phyloP scores from a whole-genome alignment of 768 basidiomycete species.

The Termitomyces titanicus region DNA sequence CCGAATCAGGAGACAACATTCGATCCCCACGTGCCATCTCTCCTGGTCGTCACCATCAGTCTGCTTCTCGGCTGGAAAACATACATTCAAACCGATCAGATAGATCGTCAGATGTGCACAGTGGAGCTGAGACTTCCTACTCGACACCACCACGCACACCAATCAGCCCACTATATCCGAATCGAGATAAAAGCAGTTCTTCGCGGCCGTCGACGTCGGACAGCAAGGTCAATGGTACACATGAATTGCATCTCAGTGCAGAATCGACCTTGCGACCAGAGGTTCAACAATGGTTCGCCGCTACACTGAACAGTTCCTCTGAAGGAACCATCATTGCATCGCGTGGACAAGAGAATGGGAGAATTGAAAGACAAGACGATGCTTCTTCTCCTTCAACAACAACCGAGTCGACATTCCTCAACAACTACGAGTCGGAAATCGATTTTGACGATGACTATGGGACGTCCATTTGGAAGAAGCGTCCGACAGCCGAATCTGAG shows the following conservation, averaged over 20 bases:
- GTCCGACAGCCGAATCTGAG: conserved; percentile 28
- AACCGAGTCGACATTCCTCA: conserved; percentile 9
- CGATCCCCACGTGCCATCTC: conserved; percentile 39
- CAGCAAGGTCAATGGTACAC: conserved; percentile 16
- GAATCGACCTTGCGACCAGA: conserved; percentile 29
- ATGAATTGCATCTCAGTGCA: conserved; percentile 13
- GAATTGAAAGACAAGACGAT: conserved; percentile 2
- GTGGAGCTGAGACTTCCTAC: conserved; percentile 39
- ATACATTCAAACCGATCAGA: conserved; percentile 30
- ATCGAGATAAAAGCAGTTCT: conserved; percentile 27
- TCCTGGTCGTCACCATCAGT: conserved; percentile 31
- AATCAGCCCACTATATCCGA: conserved; percentile 40
- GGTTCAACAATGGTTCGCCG: conserved; percentile 24
- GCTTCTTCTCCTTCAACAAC: conserved; percentile 22
- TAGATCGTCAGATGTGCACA: conserved; percentile 32
- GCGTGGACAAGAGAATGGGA: conserved; percentile 1
- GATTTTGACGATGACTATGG: conserved; percentile 41
- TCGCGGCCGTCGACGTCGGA: conserved; percentile 23
- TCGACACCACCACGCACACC: conserved; percentile 62
- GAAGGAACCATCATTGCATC: conserved; percentile 24
- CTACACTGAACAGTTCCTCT: conserved; percentile 15
- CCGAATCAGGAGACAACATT: conserved; percentile 32
- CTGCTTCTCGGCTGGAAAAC: conserved; percentile 28
- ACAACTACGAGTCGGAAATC: conserved; percentile 40
- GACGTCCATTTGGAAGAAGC: conserved; percentile 42